Evolutionary conservation across 1,139 yeast species (phyloP), one percentile per base, ranked within the genome.

Genomic region (Candida pseudocylindracea): DNA sequence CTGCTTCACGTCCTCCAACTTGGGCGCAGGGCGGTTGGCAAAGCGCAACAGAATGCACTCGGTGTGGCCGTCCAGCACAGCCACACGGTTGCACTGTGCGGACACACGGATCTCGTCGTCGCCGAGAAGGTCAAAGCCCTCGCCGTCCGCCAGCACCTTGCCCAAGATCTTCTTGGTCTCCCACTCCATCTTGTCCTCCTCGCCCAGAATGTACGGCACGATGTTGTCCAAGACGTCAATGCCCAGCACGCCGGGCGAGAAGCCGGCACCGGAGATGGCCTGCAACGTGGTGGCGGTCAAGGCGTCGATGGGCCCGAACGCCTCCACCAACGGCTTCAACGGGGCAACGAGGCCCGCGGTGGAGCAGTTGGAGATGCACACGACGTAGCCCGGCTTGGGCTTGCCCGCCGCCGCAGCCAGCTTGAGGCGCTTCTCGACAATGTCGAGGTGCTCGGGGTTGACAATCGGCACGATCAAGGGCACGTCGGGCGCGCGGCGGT

Each of bases 341-440:
- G 98, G 98, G 10, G 95, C 95, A 29, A 88, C 98, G 39, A 88
- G 64, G 33, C 96, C 96, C 10, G 96, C 98, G 31, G 99, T 88
- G 31, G 96, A 83, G 58, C 99, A 88, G 63, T 88, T 88, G 37
- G 96, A 85, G 48, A 88, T 88, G 59, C 98, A 88, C 33, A 88
- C 73, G 44, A 81, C 75, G 54, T 67, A 79, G 30, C 98, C 99
- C 33, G 72, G 72, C 44, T 61, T 70, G 44, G 54, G 48, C 42
- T 58, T 55, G 33, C 72, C 73, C 11, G 57, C 57, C 10, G 64
- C 60, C 43, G 58, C 56, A 32, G 78, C 72, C 34, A 55, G 62
- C 15, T 53, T 54, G 27, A 73, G 59, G 46, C 67, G 70, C 36
- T 66, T 57, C 45, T 70, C 76, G 36, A 85, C 67, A 36, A 88